Conservation (phyloP, 257 asterid genomes). For the Cruciata laevipes region DNA sequence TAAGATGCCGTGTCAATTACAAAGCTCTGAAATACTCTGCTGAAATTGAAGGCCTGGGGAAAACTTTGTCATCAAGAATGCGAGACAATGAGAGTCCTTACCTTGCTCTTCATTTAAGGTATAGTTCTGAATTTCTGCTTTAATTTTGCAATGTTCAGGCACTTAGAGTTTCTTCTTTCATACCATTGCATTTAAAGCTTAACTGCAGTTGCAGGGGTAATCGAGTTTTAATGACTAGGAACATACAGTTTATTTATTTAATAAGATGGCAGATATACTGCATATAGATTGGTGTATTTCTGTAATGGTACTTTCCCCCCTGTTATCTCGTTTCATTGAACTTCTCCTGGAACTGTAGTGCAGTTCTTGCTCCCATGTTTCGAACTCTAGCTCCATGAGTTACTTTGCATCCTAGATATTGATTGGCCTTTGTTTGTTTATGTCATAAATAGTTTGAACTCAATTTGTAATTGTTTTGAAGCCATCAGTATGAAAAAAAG, state of each 20-base stretch:
- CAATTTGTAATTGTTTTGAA: neutral
- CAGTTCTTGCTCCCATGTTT: neutral
- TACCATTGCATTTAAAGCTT: neutral
- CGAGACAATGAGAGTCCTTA: conserved; percentile 53
- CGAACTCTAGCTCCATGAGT: neutral
- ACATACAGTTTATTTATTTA: neutral
- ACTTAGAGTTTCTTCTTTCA: neutral
- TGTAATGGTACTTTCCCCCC: neutral
- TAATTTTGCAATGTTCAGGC: conserved; percentile 1
- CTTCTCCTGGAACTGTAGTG: neutral
- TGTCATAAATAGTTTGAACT: neutral
- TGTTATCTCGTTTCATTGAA: neutral
- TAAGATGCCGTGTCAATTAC: conserved; percentile 91
- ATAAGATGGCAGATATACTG: neutral
- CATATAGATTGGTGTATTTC: neutral
- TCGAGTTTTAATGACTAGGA: neutral
- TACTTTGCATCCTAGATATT: neutral
- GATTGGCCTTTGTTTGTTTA: neutral
- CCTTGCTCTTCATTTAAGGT: conserved; percentile 97
- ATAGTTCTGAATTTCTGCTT: conserved; percentile 12
- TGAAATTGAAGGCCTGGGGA: conserved; percentile 66
- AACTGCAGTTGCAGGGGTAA: neutral
- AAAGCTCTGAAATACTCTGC: conserved; percentile 77
- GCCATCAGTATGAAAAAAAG: neutral
- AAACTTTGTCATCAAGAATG: conserved; percentile 70